Base-by-base conservation (phyloP, 78 protist genomes). In the Dictyostelium intermedium region DNA sequence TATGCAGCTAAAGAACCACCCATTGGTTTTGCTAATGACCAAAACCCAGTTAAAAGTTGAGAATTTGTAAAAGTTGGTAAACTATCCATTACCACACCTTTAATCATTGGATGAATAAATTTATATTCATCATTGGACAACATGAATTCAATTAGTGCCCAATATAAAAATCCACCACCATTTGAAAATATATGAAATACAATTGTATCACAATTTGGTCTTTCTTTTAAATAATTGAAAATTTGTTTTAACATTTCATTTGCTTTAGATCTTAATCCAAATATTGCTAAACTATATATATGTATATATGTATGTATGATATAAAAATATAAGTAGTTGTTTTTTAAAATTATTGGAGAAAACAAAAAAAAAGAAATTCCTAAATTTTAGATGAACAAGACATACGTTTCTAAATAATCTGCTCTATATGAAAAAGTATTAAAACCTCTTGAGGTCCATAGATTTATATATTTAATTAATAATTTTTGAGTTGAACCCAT, bases 141-240 rank as follows among this genome's bases (percentile, higher is more conserved):
- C 2, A 85, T 85, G 13, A 72, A 25, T 47, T 85, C 39, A 11
- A 73, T 50, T 0, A 85, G 20, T 32, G 74, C 41, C 76, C 60
- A 72, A 77, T 85, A 85, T 30, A 70, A 74, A 34, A 85, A 85
- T 32, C 91, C 91, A 85, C 91, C 91, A 32, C 91, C 91, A 85
- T 85, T 85, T 3, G 91, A 85, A 34, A 85, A 85, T 32, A 47
- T 53, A 39, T 86, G 92, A 80, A 76, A 86, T 23, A 77, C 39
- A 9, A 86, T 86, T 20, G 72, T 35, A 25, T 86, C 63, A 53
- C 92, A 86, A 34, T 74, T 32, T 56, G 83, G 83, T 34, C 80
- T 43, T 2, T 77, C 72, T 9, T 77, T 74, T 14, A 86, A 39
- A 60, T 77, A 77, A 8, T 2, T 27, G n/a, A 34, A 23, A 20